These are phyloP conservation scores for Suillus luteus DNA, from an alignment of 768 basidiomycete species.

Conservation along the genomic window DNA sequence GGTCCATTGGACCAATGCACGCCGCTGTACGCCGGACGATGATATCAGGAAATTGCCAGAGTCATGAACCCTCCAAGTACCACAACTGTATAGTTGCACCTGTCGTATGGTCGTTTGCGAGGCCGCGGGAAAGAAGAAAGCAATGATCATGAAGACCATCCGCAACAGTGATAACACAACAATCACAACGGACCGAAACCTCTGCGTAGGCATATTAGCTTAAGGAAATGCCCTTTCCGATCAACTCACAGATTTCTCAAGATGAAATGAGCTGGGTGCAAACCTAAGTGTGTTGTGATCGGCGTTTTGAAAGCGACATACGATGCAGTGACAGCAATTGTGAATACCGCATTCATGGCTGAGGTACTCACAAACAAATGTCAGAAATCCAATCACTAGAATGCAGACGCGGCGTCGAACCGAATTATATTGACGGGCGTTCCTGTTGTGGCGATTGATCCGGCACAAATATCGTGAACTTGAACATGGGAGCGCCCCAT, in stretches of 20 bases:
- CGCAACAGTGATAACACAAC: constrained; percentile 26
- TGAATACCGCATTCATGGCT: constrained; percentile 62
- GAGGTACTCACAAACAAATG: constrained; percentile 57
- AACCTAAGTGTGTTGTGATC: constrained; percentile 54
- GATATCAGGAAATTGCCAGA: constrained; percentile 10
- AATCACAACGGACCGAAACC: constrained; percentile 31
- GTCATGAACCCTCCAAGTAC: constrained; percentile 20
- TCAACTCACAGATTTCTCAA: constrained; percentile 34
- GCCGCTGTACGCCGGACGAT: constrained; percentile 25
- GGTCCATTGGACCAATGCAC: constrained; percentile 32
- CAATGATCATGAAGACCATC: constrained; percentile 39
- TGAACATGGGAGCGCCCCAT: constrained; percentile 68
- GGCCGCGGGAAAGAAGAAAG: constrained; percentile 35
- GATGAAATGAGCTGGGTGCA: constrained; percentile 56
- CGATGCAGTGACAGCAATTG: constrained; percentile 44
- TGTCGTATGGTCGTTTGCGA: constrained; percentile 29
- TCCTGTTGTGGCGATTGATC: constrained; percentile 49
- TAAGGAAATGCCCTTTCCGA: no score
- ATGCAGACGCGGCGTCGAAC: constrained; percentile 48
- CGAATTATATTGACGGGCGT: constrained; percentile 61
- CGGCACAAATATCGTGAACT: constrained; percentile 57
- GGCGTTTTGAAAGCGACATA: constrained; percentile 58
- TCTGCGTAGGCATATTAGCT: constrained; percentile 16
- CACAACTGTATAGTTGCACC: constrained; percentile 41
- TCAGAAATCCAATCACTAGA: constrained; percentile 48